phyloP scores from a whole-genome alignment of 371 early-diverging fungal genomes.

The Umbelopsis sp. region DNA sequence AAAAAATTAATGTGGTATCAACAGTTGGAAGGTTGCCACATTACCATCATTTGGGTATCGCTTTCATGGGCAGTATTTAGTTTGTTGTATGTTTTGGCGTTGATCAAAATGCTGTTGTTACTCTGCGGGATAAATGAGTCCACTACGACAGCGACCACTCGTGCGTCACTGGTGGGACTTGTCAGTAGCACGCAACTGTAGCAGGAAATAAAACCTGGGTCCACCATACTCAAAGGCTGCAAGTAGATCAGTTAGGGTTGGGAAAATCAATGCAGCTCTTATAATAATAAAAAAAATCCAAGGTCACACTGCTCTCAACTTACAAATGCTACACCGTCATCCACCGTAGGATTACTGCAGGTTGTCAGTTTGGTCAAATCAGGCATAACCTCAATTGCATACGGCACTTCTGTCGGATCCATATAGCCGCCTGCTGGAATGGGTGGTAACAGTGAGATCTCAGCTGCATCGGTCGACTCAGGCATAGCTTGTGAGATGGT shows the following conservation, averaged over 20 bases:
- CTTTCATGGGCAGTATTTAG: not conserved
- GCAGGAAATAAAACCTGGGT: constrained; percentile 7
- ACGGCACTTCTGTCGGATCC: constrained; percentile 6
- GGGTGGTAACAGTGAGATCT: not conserved
- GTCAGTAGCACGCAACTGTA: constrained; percentile 13
- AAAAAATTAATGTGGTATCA: not conserved
- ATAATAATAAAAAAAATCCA: not conserved
- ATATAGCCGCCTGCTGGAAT: not conserved
- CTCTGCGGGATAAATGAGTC: constrained; percentile 1
- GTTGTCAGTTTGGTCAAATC: not conserved
- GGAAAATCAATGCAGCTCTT: not conserved
- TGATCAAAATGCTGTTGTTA: constrained; percentile 1
- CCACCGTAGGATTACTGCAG: constrained; percentile 7
- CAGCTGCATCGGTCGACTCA: not conserved
- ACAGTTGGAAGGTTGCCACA: constrained; percentile 14
- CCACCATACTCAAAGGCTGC: constrained; percentile 1
- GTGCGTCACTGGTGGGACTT: constrained; percentile 4
- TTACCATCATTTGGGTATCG: not conserved
- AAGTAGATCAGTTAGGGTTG: not conserved
- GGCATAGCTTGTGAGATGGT: not conserved
- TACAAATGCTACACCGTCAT: constrained; percentile 11
- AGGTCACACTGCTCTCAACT: not conserved
- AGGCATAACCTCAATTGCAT: constrained; percentile 1
- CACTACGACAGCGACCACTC: constrained; percentile 8
- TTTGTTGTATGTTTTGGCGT: constrained; percentile 11